Base-by-base conservation (phyloP, 345 rosid genomes). In the Brassica incana region DNA sequence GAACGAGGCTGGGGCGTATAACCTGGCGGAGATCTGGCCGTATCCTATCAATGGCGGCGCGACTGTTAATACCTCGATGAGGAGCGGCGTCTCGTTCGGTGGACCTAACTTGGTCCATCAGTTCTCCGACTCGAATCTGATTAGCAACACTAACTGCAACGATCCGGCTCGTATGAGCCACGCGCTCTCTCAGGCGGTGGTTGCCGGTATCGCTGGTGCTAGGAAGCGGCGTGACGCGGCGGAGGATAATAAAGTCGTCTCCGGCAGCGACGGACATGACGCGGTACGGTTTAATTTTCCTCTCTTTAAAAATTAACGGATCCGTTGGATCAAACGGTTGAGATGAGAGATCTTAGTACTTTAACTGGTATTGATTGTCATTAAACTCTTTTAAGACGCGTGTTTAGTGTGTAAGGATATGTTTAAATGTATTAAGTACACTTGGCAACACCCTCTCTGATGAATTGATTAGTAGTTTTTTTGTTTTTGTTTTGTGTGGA, bases 21-120 rank as follows among this genome's bases (percentile, higher is more conserved):
- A 80, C 71, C 72, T 88, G 73, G 72, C 89, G 40, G 98, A 91
- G 94, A 88, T 91, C 92, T 92, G 94, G 96, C 92, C 79, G 78
- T 87, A 85, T 69, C 87, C 90, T 67, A 67, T 88, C 29, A 86
- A 81, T 77, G 90, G 87, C 14, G 78, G 62, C 8, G 69, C 61
- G 61, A 15, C 78, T 3, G 71, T 61, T 50, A 72, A 69, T 25
- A 69, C 80, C 20, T 83, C 84, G 52, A 77, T 85, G 74, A 82
- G 74, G 73, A 78, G 80, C 18, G 75, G 75, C 59, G 75, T 72
- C 35, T 72, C 75, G 36, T 45, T 84, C 71, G 77, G 75, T 60
- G 90, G 89, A 33, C 86, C 80, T 67, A 80, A 77, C 69, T 18
- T 74, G 77, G 77, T 50, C 23, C 77, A 74, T 5, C 80, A 80